Evolutionary conservation across 768 basidiomycete genomes (phyloP).

Genomic region (Suillus subaureus): DNA sequence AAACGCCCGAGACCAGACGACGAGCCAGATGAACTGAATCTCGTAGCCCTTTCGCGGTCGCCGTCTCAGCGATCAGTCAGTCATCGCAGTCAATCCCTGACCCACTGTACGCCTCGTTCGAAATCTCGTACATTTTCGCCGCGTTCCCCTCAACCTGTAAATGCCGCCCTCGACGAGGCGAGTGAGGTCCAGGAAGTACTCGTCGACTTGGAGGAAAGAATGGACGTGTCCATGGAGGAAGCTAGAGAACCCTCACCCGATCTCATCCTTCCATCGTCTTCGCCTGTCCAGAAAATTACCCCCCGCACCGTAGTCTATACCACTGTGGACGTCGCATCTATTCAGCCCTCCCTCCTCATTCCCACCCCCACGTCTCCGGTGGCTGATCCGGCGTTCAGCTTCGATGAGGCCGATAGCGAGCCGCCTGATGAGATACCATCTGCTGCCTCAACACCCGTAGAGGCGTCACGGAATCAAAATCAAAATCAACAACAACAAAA

Average conservation of each 20-base stretch:
- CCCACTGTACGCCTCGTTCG: conserved; percentile 20
- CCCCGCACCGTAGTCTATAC: conserved; percentile 24
- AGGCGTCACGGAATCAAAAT: conserved; percentile 28
- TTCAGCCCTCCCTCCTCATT: conserved; percentile 34
- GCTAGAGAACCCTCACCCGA: conserved; percentile 26
- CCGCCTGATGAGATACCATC: conserved; percentile 20
- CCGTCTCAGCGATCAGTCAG: conserved; percentile 21
- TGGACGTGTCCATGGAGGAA: conserved; percentile 22
- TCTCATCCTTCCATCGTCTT: conserved; percentile 26
- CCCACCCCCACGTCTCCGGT: conserved; percentile 40
- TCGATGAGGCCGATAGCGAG: conserved; percentile 33
- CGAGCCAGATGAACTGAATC: conserved; percentile 12
- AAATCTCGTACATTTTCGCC: conserved; percentile 17
- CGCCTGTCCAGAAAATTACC: conserved; percentile 15
- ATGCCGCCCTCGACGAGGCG: not conserved
- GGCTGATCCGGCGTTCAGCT: conserved; percentile 33
- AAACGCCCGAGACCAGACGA: conserved; percentile 16
- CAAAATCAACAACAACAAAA: not conserved
- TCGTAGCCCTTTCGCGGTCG: conserved; percentile 17
- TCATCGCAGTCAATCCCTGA: conserved; percentile 19
- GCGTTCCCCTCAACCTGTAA: conserved; percentile 12
- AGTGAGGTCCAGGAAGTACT: conserved; percentile 10
- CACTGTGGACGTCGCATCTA: conserved; percentile 29
- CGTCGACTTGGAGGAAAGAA: conserved; percentile 17
- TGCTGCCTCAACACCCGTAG: conserved; percentile 14